A percentile compares a stretch with the other conserved stretches of the same genome.
phyloP scores from a whole-genome alignment of 192 early-diverging fungal species.

The Kappamyces sp. region DNA sequence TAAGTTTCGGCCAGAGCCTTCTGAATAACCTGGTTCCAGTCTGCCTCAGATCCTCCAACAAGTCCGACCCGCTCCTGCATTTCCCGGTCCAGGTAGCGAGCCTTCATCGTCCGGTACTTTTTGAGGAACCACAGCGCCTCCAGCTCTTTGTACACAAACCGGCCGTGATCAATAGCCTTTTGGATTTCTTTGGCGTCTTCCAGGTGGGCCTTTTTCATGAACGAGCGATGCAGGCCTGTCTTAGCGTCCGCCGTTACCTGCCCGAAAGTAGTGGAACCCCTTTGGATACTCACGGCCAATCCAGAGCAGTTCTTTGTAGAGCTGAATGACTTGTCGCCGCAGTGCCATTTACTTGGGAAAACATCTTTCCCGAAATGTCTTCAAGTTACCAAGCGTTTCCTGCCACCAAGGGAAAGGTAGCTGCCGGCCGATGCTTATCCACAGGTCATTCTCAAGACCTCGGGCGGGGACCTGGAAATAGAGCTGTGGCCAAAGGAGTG shows the following conservation, averaged over 20 bases:
- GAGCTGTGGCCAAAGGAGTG: constrained; percentile 91
- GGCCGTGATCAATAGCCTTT: constrained; percentile 24
- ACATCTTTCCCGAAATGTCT: constrained; percentile 8
- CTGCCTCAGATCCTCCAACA: background rate
- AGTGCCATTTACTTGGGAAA: constrained; percentile 7
- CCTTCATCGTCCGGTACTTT: constrained; percentile 26
- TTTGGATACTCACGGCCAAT: constrained; percentile 28
- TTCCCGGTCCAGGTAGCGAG: constrained; percentile 11
- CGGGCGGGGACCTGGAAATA: constrained; percentile 79
- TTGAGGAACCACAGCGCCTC: constrained; percentile 35
- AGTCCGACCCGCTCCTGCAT: background rate
- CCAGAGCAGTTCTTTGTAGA: constrained; percentile 20
- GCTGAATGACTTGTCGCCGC: background rate
- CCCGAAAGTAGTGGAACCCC: constrained; percentile 9
- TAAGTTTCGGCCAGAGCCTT: background rate
- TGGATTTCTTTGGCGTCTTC: constrained; percentile 20
- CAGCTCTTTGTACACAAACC: constrained; percentile 31
- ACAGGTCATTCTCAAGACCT: constrained; percentile 75
- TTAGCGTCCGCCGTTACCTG: constrained; percentile 4
- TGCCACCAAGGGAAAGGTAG: constrained; percentile 11
- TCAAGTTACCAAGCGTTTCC: constrained; percentile 12
- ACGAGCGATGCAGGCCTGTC: constrained; percentile 22
- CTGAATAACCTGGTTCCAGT: background rate
- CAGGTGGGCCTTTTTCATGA: constrained; percentile 26
- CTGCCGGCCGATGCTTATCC: background rate